A percentile compares a stretch with the other conserved stretches of the same genome.
phyloP scores from a whole-genome alignment of 768 basidiomycete genomes.

The Lentinula edodes region DNA sequence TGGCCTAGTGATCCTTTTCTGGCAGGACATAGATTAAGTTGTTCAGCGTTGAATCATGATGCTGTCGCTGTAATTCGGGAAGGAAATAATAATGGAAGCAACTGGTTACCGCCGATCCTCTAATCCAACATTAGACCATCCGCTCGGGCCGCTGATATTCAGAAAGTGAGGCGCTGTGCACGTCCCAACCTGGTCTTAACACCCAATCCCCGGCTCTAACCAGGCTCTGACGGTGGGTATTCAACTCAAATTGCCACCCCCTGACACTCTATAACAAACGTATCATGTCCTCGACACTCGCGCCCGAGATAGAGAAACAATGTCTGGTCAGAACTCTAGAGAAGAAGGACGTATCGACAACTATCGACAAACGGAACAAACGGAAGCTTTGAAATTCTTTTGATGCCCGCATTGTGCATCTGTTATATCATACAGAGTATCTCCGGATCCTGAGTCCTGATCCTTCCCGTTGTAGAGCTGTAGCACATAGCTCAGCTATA shows the following conservation, averaged over 20 bases:
- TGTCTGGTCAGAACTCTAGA: too few species aligned
- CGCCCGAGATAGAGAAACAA: too few species aligned
- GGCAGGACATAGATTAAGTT: background rate
- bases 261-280: background rate
- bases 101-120: background rate
- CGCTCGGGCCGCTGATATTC: background rate
- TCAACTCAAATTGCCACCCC: too few species aligned
- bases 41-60: background rate
- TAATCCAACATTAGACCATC: background rate
- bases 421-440: too few species aligned
- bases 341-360: too few species aligned
- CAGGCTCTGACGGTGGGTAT: background rate
- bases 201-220: background rate
- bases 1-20: background rate
- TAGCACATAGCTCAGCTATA: too few species aligned
- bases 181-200: background rate
- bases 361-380: too few species aligned
- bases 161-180: background rate
- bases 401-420: slow-evolving; percentile 6
- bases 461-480: too few species aligned
- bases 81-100: background rate
- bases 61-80: background rate
- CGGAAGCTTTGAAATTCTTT: background rate
- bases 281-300: too few species aligned
- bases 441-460: too few species aligned